Base-by-base conservation (phyloP, 805 yeast genomes). In the Kuraishia floccosa region DNA sequence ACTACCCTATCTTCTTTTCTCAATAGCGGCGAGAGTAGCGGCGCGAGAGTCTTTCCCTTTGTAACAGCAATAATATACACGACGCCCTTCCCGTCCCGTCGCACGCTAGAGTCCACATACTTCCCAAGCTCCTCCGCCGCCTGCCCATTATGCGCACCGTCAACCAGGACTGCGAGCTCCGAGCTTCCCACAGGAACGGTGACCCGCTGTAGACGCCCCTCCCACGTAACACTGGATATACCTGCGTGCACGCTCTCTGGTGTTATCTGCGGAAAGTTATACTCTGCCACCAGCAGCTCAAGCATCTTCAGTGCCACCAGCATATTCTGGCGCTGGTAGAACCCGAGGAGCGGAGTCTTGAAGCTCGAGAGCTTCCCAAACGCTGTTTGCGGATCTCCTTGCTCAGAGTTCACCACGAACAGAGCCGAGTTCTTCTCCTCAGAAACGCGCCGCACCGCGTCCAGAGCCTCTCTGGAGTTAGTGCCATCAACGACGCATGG, bases 91-190 rank as follows among this genome's bases (percentile, higher is more conserved):
- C 32, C 28, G 2, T 18, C 24, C 1, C 51, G 44, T 8, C 24
- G 11, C 24, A 45, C 36, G 1, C 34, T 26, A 1, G 35, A 24
- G 5, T 60, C 50, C 2, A 86, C 52, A 46, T 62, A 84, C 24
- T 62, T 62, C 0, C 66, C 68, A 19, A 91, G 57, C 43, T 80
- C 84, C n/a, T 56, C 52, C 0, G 96, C 91, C 0, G 96, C 94
- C 36, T 76, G 73, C 5, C 72, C 75, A 48, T 91, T 91, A 50
- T 91, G 97, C 0, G 97, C 96, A 3, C 97, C 97, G 54, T 89
- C 97, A 2, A 91, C 45, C 4, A 91, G 52, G 0, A 75, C 50
- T 23, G 5, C 38, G 42, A 15, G 49, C 42, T 1, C 31, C n/a
- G n/a, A n/a, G 30, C 1, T 54, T 31, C 2, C 44, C 35, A 47